Evolutionary conservation across 1,139 yeast species (phyloP).

Genomic region (Kurtzmaniella quercitrusa): DNA sequence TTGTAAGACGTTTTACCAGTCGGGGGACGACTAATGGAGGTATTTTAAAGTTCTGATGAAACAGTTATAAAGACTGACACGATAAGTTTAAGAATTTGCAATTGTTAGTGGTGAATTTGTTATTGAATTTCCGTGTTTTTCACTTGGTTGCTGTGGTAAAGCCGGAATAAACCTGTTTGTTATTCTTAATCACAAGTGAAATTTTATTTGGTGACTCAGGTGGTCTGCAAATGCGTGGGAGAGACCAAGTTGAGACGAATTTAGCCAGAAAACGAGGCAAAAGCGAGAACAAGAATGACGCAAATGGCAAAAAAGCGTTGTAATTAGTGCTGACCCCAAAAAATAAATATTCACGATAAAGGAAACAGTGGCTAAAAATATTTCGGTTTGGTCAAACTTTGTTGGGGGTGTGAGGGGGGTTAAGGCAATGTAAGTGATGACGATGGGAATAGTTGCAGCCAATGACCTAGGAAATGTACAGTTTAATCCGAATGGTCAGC

Average conservation of each 20-base stretch:
- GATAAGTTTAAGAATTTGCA: too few relatives aligned
- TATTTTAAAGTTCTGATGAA: too few relatives aligned
- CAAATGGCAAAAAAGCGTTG: neutral
- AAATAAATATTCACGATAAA: neutral
- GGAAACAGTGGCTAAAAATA: neutral
- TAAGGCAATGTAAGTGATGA: neutral
- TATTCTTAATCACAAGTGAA: neutral
- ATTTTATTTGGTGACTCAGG: neutral
- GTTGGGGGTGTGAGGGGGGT: neutral
- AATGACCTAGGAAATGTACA: too few relatives aligned
- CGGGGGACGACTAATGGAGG: too few relatives aligned
- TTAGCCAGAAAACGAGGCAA: neutral
- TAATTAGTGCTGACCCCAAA: neutral
- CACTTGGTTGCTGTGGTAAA: neutral
- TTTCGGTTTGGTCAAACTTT: neutral
- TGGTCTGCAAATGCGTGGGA: neutral
- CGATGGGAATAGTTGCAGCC: neutral
- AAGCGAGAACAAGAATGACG: slow-evolving; percentile 1
- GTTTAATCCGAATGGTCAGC: too few relatives aligned
- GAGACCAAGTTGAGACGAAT: neutral
- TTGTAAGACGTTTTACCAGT: too few relatives aligned
- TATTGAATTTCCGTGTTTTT: too few relatives aligned
- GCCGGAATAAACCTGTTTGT: neutral
- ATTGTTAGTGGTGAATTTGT: neutral
- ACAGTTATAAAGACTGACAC: too few relatives aligned